Evolutionary conservation across 1,284 basidiomycete genomes (phyloP).

Genomic region (Phaffia rhodozyma): DNA sequence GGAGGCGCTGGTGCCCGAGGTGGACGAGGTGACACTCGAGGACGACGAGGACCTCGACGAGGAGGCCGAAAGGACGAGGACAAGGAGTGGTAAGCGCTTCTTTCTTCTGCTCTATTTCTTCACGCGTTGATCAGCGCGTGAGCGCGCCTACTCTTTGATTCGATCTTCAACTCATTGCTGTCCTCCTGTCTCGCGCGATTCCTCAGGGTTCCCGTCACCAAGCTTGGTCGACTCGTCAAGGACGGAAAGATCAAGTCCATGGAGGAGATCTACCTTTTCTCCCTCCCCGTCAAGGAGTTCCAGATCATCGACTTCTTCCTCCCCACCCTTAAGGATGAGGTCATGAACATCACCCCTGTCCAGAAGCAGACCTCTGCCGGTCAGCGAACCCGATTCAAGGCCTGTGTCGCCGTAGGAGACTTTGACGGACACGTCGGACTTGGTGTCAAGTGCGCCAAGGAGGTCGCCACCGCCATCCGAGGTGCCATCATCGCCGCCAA

Average conservation of each 20-base stretch:
- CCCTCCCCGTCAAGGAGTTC: conserved; percentile 95
- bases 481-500: conserved; percentile 97
- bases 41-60: conserved; percentile 81
- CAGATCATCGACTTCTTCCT: conserved; percentile 98
- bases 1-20: conserved; percentile 38
- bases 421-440: conserved; percentile 97
- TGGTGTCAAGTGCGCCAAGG: conserved; percentile 99
- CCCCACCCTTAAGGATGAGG: conserved; percentile 96
- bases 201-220: conserved; percentile 89
- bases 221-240: conserved; percentile 97
- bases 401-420: conserved; percentile 99
- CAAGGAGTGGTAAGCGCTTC: conserved; percentile 78
- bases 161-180: neutral
- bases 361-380: conserved; percentile 99
- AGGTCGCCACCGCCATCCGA: conserved; percentile 98
- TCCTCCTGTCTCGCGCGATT: neutral
- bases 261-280: conserved; percentile 99
- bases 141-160: too few relatives aligned
- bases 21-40: conserved; percentile 63
- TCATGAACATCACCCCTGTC: conserved; percentile 99
- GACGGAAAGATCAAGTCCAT: conserved; percentile 99
- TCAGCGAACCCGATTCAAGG: conserved; percentile 99
- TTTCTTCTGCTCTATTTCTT: neutral
- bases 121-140: neutral
- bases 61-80: conserved; percentile 97